phyloP scores from a whole-genome alignment of 257 asterid species.

The Eucommia ulmoides region DNA sequence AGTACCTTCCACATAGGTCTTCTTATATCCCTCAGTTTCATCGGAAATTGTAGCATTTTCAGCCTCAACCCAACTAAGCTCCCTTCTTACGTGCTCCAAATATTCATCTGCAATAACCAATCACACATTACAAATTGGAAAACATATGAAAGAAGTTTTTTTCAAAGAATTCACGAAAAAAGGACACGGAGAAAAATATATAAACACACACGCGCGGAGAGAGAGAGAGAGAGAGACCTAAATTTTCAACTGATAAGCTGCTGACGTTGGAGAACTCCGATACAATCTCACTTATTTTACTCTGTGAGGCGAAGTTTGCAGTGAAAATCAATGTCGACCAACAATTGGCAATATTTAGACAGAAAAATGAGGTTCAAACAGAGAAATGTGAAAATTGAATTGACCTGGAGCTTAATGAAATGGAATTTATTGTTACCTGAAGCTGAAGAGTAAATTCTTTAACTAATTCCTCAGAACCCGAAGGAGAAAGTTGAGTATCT shows the following conservation, averaged over 20 bases:
- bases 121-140: not conserved
- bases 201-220: not conserved
- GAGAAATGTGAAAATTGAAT: not conserved
- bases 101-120: constrained; percentile 33
- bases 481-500: constrained; percentile 15
- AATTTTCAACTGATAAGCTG: constrained; percentile 31
- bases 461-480: constrained; percentile 25
- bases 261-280: constrained; percentile 28
- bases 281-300: constrained; percentile 23
- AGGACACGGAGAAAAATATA: not conserved
- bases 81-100: constrained; percentile 37
- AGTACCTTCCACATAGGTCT: constrained; percentile 43
- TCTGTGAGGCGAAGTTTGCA: constrained; percentile 24
- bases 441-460: constrained; percentile 29
- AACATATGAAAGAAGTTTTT: no score
- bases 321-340: not conserved
- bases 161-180: not conserved
- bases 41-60: constrained; percentile 30
- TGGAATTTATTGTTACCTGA: constrained; percentile 26
- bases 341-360: constrained; percentile 1
- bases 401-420: not conserved
- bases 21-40: constrained; percentile 46
- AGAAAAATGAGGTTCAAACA: not conserved
- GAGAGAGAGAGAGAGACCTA: constrained; percentile 20
- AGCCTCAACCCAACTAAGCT: constrained; percentile 39